Evolutionary conservation across 495 filamentous ascomycete species (phyloP).

Genomic region (Delitschia confertaspora): DNA sequence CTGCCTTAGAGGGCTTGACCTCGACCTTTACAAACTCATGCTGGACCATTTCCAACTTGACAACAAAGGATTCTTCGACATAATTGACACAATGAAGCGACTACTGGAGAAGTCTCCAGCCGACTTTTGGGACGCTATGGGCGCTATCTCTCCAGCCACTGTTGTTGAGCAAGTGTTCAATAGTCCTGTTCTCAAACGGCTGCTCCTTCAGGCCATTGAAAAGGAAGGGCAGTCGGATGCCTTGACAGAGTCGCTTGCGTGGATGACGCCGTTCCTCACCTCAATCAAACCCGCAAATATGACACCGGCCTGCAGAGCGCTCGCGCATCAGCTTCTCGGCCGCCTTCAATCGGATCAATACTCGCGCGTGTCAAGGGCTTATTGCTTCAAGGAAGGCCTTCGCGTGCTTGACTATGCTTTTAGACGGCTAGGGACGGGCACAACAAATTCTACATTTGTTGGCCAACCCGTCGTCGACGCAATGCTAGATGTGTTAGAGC

Average conservation of each 20-base stretch:
- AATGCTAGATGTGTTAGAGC: conserved; percentile 44
- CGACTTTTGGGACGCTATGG: conserved; percentile 81
- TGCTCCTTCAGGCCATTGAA: conserved; percentile 49
- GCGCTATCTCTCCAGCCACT: conserved; percentile 61
- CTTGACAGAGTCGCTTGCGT: conserved; percentile 55
- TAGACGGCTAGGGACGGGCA: conserved; percentile 35
- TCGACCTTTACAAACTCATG: conserved; percentile 65
- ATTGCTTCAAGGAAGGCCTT: conserved; percentile 47
- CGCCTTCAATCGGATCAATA: conserved; percentile 48
- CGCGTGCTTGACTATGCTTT: conserved; percentile 44
- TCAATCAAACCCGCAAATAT: conserved; percentile 65
- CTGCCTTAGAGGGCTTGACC: conserved; percentile 66
- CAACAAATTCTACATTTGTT: conserved; percentile 33
- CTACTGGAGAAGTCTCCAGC: conserved; percentile 64
- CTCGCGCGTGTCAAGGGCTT: conserved; percentile 40
- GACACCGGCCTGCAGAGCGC: conserved; percentile 59
- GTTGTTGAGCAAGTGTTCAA: conserved; percentile 70
- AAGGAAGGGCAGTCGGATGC: conserved; percentile 46
- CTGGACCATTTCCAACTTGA: conserved; percentile 63
- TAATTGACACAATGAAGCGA: conserved; percentile 55
- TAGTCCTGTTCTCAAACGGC: conserved; percentile 54
- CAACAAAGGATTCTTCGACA: conserved; percentile 48
- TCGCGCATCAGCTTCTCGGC: conserved; percentile 60
- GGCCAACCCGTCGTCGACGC: conserved; percentile 47
- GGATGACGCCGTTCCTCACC: conserved; percentile 64